Percentiles rank a stretch among this genome's conserved stretches.
phyloP scores from a whole-genome alignment of 257 asterid species.

The Cinchona pubescens region DNA sequence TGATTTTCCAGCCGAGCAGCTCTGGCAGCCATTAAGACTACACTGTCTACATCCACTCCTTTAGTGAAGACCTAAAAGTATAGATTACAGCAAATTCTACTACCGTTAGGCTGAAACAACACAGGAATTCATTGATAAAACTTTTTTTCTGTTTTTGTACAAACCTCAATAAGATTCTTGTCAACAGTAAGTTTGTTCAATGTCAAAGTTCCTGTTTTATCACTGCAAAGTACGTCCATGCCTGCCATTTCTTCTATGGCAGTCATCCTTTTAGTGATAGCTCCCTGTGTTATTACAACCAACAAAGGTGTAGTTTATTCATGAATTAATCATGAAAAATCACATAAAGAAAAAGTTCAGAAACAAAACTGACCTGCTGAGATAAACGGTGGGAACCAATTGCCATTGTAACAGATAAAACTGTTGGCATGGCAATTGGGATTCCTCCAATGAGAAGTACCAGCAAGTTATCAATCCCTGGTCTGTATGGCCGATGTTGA shows the following conservation, averaged over 20 bases:
- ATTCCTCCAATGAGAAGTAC: constrained; percentile 98
- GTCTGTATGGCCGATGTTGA: constrained; percentile 82
- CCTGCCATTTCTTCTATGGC: constrained; percentile 99
- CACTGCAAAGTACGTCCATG: constrained; percentile 99
- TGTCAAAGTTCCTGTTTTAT: constrained; percentile 92
- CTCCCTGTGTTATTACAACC: constrained; percentile 46
- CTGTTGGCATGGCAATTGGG: constrained; percentile 99
- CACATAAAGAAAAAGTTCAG: constrained; percentile 72
- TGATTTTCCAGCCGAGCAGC: constrained; percentile 95
- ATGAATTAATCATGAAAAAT: too few species aligned
- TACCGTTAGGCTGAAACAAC: too few species aligned
- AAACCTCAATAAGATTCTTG: constrained; percentile 92
- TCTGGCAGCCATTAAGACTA: constrained; percentile 95
- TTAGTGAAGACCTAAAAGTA: constrained; percentile 69
- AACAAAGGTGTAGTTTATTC: too few species aligned
- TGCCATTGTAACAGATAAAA: constrained; percentile 97
- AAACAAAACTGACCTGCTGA: constrained; percentile 60
- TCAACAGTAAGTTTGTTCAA: constrained; percentile 95
- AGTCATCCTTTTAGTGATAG: constrained; percentile 97
- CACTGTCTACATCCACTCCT: constrained; percentile 86
- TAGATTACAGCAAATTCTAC: neutral
- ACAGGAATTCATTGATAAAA: neutral
- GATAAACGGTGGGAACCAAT: constrained; percentile 97
- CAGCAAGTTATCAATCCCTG: constrained; percentile 96
- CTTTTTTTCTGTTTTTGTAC: too few species aligned